Evolutionary conservation across 1,284 basidiomycete genomes (phyloP).

Genomic region (Termitomyces sp.): DNA sequence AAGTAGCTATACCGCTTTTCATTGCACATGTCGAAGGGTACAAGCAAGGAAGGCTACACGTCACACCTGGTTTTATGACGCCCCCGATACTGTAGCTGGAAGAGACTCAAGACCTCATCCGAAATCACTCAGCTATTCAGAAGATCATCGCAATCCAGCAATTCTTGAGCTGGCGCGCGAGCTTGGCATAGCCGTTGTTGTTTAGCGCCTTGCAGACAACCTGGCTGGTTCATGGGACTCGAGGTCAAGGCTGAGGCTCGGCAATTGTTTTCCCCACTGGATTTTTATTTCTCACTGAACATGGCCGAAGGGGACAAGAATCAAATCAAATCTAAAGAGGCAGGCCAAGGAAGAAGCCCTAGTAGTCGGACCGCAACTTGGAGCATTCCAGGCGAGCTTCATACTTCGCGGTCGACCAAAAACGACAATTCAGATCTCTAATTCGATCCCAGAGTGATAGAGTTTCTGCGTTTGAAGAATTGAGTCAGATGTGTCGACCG

Average conservation of each 20-base stretch:
- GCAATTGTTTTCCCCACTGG: constrained; percentile 7
- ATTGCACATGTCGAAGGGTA: constrained; percentile 12
- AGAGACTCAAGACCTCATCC: neutral
- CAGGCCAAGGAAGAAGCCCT: neutral
- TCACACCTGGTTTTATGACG: no score
- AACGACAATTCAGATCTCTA: neutral
- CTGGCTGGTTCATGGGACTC: constrained; percentile 16
- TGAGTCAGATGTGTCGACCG: neutral
- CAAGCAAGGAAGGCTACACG: neutral
- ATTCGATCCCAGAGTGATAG: neutral
- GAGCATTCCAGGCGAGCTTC: neutral
- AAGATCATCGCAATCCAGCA: constrained; percentile 65
- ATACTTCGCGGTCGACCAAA: neutral
- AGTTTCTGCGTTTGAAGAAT: neutral
- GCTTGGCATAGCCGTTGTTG: constrained; percentile 23
- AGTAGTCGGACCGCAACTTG: no score
- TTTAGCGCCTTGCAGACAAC: neutral
- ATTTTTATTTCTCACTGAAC: neutral
- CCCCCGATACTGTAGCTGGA: constrained; percentile 42
- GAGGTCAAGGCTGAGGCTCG: constrained; percentile 13
- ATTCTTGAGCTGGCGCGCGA: constrained; percentile 59
- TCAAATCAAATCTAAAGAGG: neutral
- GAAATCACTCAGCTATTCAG: neutral
- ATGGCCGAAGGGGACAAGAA: neutral
- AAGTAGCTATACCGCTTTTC: constrained; percentile 51